Percentiles rank a stretch among this genome's conserved stretches.
These are phyloP conservation scores for Cordyceps cateniannulata DNA, from an alignment of 2,329 filamentous ascomycete species.

Conservation along the genomic window DNA sequence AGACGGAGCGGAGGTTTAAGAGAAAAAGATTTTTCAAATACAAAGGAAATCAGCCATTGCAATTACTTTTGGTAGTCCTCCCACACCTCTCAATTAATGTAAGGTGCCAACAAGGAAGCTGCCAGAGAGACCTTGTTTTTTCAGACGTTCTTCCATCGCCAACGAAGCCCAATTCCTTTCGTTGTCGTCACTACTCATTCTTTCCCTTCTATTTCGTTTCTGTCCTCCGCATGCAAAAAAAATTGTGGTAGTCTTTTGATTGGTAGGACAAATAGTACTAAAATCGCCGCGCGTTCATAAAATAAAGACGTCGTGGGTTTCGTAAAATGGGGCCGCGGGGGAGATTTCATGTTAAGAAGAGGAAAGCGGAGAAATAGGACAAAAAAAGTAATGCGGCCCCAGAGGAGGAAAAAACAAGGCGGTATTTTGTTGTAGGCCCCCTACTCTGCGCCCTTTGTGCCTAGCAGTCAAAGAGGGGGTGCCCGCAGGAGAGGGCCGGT, in stretches of 20 bases:
- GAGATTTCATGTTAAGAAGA: slow-evolving; percentile 4
- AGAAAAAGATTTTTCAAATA: slow-evolving; percentile 9
- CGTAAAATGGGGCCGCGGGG: slow-evolving; percentile 12
- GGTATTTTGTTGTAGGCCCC: slow-evolving; percentile 11
- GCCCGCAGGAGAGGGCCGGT: slow-evolving; percentile 20
- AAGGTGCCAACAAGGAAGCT: slow-evolving; percentile 30
- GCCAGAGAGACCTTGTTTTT: slow-evolving; percentile 31
- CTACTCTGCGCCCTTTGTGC: slow-evolving; percentile 1
- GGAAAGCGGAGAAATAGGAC: slow-evolving; percentile 10
- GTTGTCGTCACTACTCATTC: slow-evolving; percentile 7
- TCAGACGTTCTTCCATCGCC: slow-evolving; percentile 13
- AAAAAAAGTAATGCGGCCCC: slow-evolving; percentile 11
- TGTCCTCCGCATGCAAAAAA: slow-evolving; percentile 10
- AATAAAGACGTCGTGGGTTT: slow-evolving; percentile 9
- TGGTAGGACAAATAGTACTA: slow-evolving; percentile 8
- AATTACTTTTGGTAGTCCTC: slow-evolving; percentile 36
- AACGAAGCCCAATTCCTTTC: slow-evolving; percentile 25
- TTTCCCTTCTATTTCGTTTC: slow-evolving; percentile 1
- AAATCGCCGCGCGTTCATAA: slow-evolving; percentile 13
- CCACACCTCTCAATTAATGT: slow-evolving; percentile 27
- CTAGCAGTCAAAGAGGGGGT: slow-evolving; percentile 15
- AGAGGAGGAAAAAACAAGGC: slow-evolving; percentile 12
- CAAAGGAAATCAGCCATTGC: slow-evolving; percentile 26
- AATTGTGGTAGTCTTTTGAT: slow-evolving; percentile 1
- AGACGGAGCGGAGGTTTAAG: background rate